phyloP scores from a whole-genome alignment of 345 rosid species.

The Gossypium sturtianum region DNA sequence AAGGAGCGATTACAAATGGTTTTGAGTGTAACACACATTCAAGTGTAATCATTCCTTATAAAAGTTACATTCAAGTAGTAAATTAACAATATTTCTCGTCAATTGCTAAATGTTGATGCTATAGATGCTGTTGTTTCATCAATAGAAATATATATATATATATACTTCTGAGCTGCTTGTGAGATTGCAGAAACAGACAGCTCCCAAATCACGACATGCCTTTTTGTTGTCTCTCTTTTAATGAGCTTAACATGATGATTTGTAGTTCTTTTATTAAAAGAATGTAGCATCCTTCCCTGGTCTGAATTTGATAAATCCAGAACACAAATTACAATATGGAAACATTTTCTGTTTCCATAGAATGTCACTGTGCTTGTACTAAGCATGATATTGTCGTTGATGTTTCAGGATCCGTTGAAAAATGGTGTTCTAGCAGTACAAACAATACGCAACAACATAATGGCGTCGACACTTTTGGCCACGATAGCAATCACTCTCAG shows the following conservation, averaged over 20 bases:
- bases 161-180: background rate
- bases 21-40: no score
- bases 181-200: background rate
- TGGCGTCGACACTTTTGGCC: slow-evolving; percentile 94
- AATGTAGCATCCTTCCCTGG: background rate
- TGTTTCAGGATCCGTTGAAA: slow-evolving; percentile 74
- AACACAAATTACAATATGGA: background rate
- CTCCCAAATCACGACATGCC: background rate
- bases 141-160: background rate
- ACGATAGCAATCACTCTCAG: slow-evolving; percentile 90
- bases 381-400: slow-evolving; percentile 1
- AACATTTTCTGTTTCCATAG: background rate
- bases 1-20: no score
- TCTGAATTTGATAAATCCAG: background rate
- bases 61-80: background rate
- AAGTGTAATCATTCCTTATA: no score
- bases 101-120: background rate
- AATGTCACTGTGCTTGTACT: background rate
- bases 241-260: background rate
- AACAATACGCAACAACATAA: slow-evolving; percentile 88
- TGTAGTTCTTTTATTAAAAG: background rate
- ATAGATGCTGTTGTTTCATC: background rate
- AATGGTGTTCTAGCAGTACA: slow-evolving; percentile 86
- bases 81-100: background rate
- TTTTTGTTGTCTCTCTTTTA: background rate